Evolutionary conservation across 345 rosid genomes (phyloP), one percentile per base, ranked within the genome.

Genomic region (Gossypium longicalyx): DNA sequence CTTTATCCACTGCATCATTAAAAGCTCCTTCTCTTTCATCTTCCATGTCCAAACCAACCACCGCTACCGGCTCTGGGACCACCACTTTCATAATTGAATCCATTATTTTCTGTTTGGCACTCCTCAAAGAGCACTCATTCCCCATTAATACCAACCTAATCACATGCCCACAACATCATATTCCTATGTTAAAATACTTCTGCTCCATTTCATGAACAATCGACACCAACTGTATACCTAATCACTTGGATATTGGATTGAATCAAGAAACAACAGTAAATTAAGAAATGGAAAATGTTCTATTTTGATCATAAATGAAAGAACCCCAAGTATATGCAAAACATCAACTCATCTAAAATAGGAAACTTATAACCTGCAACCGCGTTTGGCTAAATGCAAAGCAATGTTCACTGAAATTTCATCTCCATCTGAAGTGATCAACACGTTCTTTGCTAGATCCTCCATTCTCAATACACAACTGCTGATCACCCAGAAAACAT

Each of bases 141-240:
- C 99, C 98, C 92, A 95, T 82, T 85, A 91, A 73, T 63, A 89
- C 98, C 91, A 95, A 69, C 87, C 99, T 92, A 67, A 65, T 51
- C 20, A 27, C 6, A 15, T 12, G 20, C 19, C 53, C 25, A 3
- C 12, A 49, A 61, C 45, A 70, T 16, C 22, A 17, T 2, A 29
- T 69, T 8, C 17, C 16, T 9, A 52, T 49, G 20, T 52, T 49
- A 29, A 3, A 3, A 3, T n/a, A 13, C n/a, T 6, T 57, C 20
- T 38, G 53, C 17, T 22, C 7, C 27, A 19, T 6, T 38, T 34
- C 41, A 34, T 34, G 41, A 34, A 34, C 57, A 7, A 72, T 8
- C 17, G 41, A 54, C 25, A 53, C 10, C 7, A 29, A 25, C 9
- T 2, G 45, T 15, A 3, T 57, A 9, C 15, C 29, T 62, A 62